These are phyloP conservation scores for Lachnellula suecica DNA, from an alignment of 2,329 filamentous ascomycete genomes.

Conservation along the genomic window DNA sequence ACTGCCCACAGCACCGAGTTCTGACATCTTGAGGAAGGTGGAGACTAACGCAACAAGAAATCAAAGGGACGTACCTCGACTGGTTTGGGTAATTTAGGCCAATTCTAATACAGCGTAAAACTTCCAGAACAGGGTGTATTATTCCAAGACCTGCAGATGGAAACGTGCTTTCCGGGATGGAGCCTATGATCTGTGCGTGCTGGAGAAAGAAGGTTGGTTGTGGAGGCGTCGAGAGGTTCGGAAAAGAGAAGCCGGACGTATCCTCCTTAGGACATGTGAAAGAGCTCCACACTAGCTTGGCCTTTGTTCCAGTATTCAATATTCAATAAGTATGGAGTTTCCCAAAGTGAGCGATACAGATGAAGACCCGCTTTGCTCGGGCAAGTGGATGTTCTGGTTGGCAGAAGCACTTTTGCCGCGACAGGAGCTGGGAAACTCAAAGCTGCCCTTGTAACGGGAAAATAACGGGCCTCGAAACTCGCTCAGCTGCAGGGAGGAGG, in stretches of 20 bases:
- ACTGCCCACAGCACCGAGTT: conserved; percentile 25
- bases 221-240: background rate
- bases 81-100: conserved; percentile 5
- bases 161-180: conserved; percentile 54
- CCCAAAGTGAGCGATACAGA: background rate
- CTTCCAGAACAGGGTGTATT: conserved; percentile 3
- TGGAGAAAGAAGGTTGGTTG: background rate
- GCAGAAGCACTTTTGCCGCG: conserved; percentile 6
- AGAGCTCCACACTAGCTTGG: conserved; percentile 6
- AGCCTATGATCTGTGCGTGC: conserved; percentile 33
- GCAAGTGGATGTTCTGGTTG: conserved; percentile 13
- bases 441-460: background rate
- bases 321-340: background rate
- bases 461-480: background rate
- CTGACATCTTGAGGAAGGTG: conserved; percentile 1
- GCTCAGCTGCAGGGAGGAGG: background rate
- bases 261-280: conserved; percentile 8
- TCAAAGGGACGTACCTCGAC: conserved; percentile 6
- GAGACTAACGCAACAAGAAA: conserved; percentile 9
- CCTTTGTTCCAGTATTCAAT: background rate
- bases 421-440: conserved; percentile 1
- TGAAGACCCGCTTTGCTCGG: conserved; percentile 3
- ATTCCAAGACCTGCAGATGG: conserved; percentile 37
- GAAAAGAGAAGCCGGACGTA: conserved; percentile 3
- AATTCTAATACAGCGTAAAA: conserved; percentile 1